These are phyloP conservation scores for Colletotrichum aenigma DNA, from an alignment of 2,329 filamentous ascomycete species.

Conservation along the genomic window DNA sequence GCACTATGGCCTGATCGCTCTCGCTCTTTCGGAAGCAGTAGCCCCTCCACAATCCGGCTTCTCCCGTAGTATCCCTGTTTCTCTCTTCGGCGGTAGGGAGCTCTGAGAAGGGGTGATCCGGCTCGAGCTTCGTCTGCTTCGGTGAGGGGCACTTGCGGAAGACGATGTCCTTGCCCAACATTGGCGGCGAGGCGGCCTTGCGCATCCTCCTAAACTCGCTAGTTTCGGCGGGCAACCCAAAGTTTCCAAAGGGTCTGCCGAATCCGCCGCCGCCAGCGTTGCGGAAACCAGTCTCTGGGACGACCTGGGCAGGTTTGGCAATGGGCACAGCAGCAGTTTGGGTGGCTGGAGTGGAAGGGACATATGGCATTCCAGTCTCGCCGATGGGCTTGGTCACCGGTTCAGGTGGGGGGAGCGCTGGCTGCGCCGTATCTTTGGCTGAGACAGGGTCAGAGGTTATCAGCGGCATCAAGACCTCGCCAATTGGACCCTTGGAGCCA, in stretches of 20 bases:
- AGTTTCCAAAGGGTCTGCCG: slow-evolving; percentile 47
- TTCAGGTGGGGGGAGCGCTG: slow-evolving; percentile 7
- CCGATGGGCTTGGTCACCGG: not conserved
- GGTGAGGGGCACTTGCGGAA: slow-evolving; percentile 87
- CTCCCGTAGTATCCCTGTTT: slow-evolving; percentile 60
- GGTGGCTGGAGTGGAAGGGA: not conserved
- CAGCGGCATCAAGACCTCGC: slow-evolving; percentile 20
- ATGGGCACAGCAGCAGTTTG: slow-evolving; percentile 22
- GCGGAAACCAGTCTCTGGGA: slow-evolving; percentile 46
- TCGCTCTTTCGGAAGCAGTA: slow-evolving; percentile 59
- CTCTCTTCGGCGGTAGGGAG: slow-evolving; percentile 48
- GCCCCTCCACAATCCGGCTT: slow-evolving; percentile 77
- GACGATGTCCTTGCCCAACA: slow-evolving; percentile 81
- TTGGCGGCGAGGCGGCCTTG: slow-evolving; percentile 72
- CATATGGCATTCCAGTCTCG: slow-evolving; percentile 7
- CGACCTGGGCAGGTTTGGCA: slow-evolving; percentile 33
- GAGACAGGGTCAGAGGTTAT: not conserved
- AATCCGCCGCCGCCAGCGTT: slow-evolving; percentile 37
- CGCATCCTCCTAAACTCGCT: slow-evolving; percentile 50
- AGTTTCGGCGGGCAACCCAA: slow-evolving; percentile 34
- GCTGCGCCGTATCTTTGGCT: not conserved
- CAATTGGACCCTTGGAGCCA: slow-evolving; percentile 12
- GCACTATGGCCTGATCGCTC: slow-evolving; percentile 40
- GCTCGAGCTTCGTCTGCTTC: slow-evolving; percentile 82
- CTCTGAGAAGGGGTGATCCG: slow-evolving; percentile 67